Evolutionary conservation across 176 grass and related monocot genomes (phyloP), one percentile per base, ranked within the genome.

Genomic region (Ananas comosus): DNA sequence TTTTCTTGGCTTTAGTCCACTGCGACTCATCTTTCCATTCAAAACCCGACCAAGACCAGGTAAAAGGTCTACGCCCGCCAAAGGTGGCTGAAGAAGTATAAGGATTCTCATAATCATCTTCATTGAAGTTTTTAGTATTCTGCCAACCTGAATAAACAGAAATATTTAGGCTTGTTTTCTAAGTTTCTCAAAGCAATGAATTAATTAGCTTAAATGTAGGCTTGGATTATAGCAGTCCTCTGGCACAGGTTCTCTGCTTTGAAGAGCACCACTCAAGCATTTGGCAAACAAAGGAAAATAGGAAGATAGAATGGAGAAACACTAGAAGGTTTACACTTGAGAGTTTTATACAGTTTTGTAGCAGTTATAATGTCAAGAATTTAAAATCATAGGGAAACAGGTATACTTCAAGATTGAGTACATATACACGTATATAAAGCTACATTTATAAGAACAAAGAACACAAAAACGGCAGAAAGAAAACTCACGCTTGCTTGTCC

Each of bases 21-120:
- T 79, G 84, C 67, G 88, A 70, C 42, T 87, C 74, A 2, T 87
- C 88, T 63, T 58, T 83, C 88, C 88, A 88, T 33, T 59, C 54
- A 59, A 59, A 59, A 17, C 14, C 54, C 2, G 84, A 79, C 68
- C 75, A 87, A 50, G 80, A 81, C 88, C 88, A 87, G 11, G 83
- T 91, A 73, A 91, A 91, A 63, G 76, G 76, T 63, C 51, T 83
- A 71, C 77, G 77, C 25, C 83, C 88, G 9, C 84, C 88, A 53
- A 72, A 72, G 57, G 14, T 72, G 52, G 78, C 73, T 10, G 53
- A 72, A 25, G 73, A 65, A 72, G 80, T 57, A 58, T 76, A 19
- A 2, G 48, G 63, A 33, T 53, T 8, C 1, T 47, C 71, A 69
- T 50, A 72, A 13, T 72, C 73, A 50, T 81, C 88, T 14, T 79